These are phyloP conservation scores for Peronosclerospora sorghi DNA, from an alignment of 352 stramenopile genomes.

Conservation along the genomic window DNA sequence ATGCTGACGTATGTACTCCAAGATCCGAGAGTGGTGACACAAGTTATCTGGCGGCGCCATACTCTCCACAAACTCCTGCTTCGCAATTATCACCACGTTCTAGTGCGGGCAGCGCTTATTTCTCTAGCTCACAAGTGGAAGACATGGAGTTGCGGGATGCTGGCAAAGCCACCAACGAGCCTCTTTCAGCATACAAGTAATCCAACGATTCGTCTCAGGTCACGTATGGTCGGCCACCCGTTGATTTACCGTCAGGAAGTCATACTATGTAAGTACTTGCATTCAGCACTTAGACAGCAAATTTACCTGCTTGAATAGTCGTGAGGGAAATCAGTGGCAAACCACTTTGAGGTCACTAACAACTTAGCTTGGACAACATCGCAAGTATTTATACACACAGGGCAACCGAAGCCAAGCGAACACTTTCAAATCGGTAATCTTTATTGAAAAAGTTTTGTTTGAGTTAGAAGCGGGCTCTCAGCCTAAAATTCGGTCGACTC, in stretches of 20 bases:
- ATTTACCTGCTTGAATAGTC: conserved; percentile 6
- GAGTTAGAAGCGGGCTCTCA: too few relatives aligned
- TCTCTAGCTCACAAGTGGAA: conserved; percentile 34
- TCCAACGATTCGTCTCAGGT: conserved; percentile 42
- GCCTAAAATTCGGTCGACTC: not conserved
- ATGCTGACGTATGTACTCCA: conserved; percentile 20
- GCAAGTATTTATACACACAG: conserved; percentile 31
- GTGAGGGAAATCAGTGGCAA: conserved; percentile 1
- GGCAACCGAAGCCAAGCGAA: conserved; percentile 1
- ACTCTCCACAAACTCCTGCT: conserved; percentile 22
- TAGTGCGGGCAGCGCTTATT: conserved; percentile 47
- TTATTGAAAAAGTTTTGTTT: conserved; percentile 1
- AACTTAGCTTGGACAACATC: conserved; percentile 22
- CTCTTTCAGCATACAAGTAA: conserved; percentile 23
- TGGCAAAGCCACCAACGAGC: conserved; percentile 22
- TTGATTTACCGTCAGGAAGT: conserved; percentile 8
- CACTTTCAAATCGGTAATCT: conserved; percentile 12
- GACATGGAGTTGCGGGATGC: conserved; percentile 22
- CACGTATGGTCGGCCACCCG: conserved; percentile 46
- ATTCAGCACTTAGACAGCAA: conserved; percentile 6
- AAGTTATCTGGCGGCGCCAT: conserved; percentile 40
- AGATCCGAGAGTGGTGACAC: conserved; percentile 27
- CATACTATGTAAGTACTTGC: conserved; percentile 31
- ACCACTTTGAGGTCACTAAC: conserved; percentile 1
- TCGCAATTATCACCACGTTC: conserved; percentile 45